Conservation (phyloP, 2,329 filamentous ascomycete genomes). For the Botrytis porri region DNA sequence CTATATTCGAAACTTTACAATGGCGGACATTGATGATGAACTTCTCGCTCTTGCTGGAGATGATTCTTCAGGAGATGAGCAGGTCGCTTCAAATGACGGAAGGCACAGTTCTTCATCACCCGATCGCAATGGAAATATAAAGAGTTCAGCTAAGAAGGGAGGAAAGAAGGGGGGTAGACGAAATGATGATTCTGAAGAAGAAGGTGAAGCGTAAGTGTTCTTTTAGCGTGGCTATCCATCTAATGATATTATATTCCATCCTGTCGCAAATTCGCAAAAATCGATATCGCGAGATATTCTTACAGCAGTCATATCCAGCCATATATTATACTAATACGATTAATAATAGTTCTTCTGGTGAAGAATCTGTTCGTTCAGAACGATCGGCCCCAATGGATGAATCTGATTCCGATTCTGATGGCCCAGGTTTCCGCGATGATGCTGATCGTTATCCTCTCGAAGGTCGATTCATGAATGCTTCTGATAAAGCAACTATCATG, state of each 20-base stretch:
- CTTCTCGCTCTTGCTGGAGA: conserved; percentile 89
- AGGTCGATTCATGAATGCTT: conserved; percentile 72
- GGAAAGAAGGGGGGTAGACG: conserved; percentile 47
- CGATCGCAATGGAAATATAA: conserved; percentile 41
- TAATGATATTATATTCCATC: neutral
- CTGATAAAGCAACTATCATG: conserved; percentile 77
- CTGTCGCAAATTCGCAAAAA: neutral
- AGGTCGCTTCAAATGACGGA: conserved; percentile 47
- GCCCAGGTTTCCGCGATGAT: conserved; percentile 49
- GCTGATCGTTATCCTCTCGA: conserved; percentile 79
- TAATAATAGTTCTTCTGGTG: conserved; percentile 60
- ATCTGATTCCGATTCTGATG: conserved; percentile 74
- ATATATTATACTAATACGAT: neutral
- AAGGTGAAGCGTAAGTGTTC: conserved; percentile 74
- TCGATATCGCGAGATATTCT: neutral
- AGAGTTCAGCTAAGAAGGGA: conserved; percentile 47
- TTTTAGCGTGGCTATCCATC: conserved; percentile 3
- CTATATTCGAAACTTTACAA: conserved; percentile 41
- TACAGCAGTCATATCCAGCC: neutral
- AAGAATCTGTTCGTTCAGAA: conserved; percentile 69
- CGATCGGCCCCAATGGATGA: conserved; percentile 88
- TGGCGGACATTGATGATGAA: conserved; percentile 92
- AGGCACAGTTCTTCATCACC: conserved; percentile 55
- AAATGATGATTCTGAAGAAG: conserved; percentile 68
- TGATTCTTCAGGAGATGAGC: conserved; percentile 57